These are phyloP conservation scores for Trichoderma arundinaceum DNA, from an alignment of 2,329 filamentous ascomycete species.

Conservation along the genomic window DNA sequence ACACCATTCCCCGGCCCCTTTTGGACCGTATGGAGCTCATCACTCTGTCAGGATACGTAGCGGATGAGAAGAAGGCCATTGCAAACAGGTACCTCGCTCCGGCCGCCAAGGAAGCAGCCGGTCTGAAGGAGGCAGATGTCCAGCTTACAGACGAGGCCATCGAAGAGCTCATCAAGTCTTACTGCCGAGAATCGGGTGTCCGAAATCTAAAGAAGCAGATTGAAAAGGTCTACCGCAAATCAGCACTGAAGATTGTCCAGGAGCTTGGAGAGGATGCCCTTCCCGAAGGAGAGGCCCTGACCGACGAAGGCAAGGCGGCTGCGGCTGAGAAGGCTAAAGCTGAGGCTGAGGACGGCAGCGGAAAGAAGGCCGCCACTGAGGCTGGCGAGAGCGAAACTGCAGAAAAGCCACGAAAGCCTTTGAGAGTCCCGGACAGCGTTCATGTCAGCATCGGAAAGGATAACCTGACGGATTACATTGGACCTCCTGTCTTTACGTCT, in stretches of 20 bases:
- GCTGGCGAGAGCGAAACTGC: conserved; percentile 53
- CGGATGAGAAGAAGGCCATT: conserved; percentile 99
- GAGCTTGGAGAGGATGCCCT: conserved; percentile 86
- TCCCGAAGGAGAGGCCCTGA: conserved; percentile 80
- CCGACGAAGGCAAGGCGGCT: conserved; percentile 80
- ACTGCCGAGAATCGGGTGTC: conserved; percentile 96
- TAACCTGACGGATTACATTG: conserved; percentile 95
- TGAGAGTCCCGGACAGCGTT: conserved; percentile 85
- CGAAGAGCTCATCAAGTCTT: conserved; percentile 96
- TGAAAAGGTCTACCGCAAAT: conserved; percentile 97
- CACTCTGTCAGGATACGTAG: conserved; percentile 91
- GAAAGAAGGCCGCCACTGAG: conserved; percentile 40
- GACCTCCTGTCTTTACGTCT: conserved; percentile 92
- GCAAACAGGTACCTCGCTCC: conserved; percentile 91
- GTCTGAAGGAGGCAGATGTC: conserved; percentile 90
- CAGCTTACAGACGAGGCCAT: conserved; percentile 84
- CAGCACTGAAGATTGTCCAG: conserved; percentile 94
- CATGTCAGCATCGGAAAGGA: conserved; percentile 86
- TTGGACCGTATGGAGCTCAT: conserved; percentile 99
- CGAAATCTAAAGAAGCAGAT: conserved; percentile 99
- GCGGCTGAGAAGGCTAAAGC: conserved; percentile 69
- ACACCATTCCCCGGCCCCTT: conserved; percentile 92
- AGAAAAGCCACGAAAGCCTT: conserved; percentile 73
- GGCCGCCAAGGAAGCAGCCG: conserved; percentile 91
- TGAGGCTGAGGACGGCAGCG: conserved; percentile 33